Evolutionary conservation across 768 basidiomycete genomes (phyloP).

Genomic region (Lentinula guzmanii): DNA sequence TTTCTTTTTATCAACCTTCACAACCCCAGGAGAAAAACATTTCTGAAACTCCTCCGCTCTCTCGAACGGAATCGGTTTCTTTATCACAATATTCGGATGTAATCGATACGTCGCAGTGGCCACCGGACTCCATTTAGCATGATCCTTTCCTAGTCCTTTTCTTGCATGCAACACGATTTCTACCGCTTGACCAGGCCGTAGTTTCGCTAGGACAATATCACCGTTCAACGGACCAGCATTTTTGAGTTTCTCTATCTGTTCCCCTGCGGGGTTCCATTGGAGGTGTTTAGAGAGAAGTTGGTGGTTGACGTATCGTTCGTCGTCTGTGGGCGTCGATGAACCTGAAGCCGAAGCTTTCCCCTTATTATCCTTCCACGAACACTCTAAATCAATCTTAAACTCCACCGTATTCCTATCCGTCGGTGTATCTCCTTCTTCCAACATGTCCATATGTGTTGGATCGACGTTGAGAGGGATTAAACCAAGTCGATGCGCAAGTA

Average conservation of each 20-base stretch:
- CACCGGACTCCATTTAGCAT: constrained; percentile 95
- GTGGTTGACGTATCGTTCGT: constrained; percentile 62
- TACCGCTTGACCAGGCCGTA: constrained; percentile 86
- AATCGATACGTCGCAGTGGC: constrained; percentile 96
- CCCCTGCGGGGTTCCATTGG: constrained; percentile 76
- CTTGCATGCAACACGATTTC: constrained; percentile 85
- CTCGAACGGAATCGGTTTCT: constrained; percentile 70
- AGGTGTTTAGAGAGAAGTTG: constrained; percentile 65
- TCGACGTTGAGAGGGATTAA: constrained; percentile 87
- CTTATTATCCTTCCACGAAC: constrained; percentile 53
- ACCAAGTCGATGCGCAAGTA: constrained; percentile 88
- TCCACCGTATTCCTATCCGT: constrained; percentile 92
- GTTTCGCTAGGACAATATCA: constrained; percentile 86
- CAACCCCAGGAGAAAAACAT: constrained; percentile 85
- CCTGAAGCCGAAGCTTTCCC: constrained; percentile 40
- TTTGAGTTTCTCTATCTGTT: constrained; percentile 52
- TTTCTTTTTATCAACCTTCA: constrained; percentile 53
- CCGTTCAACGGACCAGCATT: constrained; percentile 58
- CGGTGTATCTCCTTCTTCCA: constrained; percentile 47
- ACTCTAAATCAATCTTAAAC: constrained; percentile 67
- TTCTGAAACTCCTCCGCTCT: constrained; percentile 75
- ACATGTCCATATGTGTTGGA: constrained; percentile 64
- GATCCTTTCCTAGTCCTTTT: constrained; percentile 90
- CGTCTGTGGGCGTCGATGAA: constrained; percentile 27
- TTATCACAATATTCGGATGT: constrained; percentile 76